Evolutionary conservation across 441 rosid species (phyloP).

Genomic region (Pelargonium myrrhifolium): DNA sequence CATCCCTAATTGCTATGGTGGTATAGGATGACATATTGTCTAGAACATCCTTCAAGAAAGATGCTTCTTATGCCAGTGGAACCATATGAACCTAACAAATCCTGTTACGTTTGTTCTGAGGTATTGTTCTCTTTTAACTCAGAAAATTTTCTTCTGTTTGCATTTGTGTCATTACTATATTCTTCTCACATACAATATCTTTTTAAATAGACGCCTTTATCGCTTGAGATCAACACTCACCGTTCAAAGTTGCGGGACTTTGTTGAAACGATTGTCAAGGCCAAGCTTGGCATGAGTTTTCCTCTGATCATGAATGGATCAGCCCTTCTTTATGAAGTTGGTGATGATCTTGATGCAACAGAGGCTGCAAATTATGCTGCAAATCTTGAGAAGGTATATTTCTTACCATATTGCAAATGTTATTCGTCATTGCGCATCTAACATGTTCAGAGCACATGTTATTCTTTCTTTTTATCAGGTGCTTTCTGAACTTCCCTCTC

Average conservation of each 20-base stretch:
- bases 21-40: constrained; percentile 89
- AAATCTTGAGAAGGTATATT: constrained; percentile 82
- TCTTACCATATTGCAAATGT: neutral
- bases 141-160: constrained; percentile 15
- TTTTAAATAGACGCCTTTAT: constrained; percentile 60
- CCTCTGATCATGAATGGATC: constrained; percentile 79
- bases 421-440: neutral
- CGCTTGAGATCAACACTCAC: constrained; percentile 72
- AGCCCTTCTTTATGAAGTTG: constrained; percentile 83
- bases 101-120: constrained; percentile 95
- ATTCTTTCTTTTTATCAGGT: constrained; percentile 32
- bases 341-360: constrained; percentile 86
- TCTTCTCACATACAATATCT: constrained; percentile 18
- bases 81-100: constrained; percentile 78
- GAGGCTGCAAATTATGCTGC: constrained; percentile 72
- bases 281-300: constrained; percentile 87
- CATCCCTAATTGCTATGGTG: neutral
- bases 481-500: constrained; percentile 72
- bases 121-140: constrained; percentile 29
- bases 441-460: neutral
- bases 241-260: constrained; percentile 73
- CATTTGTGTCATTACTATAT: constrained; percentile 13
- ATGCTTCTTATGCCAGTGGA: constrained; percentile 94
- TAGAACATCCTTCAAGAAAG: constrained; percentile 74
- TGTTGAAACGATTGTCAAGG: constrained; percentile 85